Conservation (phyloP, 2,329 filamentous ascomycete genomes). For the Diplodia sapinea region DNA sequence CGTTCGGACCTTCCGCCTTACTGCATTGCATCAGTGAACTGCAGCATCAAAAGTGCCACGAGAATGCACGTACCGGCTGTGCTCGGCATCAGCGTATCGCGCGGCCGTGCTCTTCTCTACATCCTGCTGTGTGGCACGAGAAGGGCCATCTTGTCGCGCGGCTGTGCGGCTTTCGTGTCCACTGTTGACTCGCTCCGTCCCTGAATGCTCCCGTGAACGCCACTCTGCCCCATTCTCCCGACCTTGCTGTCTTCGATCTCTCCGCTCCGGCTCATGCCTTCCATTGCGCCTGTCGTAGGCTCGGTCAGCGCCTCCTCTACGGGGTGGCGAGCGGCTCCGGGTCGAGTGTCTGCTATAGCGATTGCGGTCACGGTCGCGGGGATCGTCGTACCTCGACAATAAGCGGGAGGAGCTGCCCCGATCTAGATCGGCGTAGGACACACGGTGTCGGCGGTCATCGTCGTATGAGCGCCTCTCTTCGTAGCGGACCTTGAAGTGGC, state of each 20-base stretch:
- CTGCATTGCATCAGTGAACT: slow-evolving; percentile 1
- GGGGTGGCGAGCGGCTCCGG: slow-evolving; percentile 32
- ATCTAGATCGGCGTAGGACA: slow-evolving; percentile 62
- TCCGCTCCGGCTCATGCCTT: slow-evolving; percentile 12
- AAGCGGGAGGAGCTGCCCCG: slow-evolving; percentile 26
- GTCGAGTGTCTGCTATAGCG: slow-evolving; percentile 32
- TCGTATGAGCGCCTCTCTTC: slow-evolving; percentile 56
- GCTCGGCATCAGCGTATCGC: background rate
- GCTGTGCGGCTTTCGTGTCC: slow-evolving; percentile 8
- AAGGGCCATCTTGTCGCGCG: background rate
- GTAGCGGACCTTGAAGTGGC: slow-evolving; percentile 67
- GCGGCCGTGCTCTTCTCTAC: slow-evolving; percentile 2
- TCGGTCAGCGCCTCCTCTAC: slow-evolving; percentile 48
- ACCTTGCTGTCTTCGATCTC: slow-evolving; percentile 23
- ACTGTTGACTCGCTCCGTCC: slow-evolving; percentile 8
- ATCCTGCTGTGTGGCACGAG: slow-evolving; percentile 4
- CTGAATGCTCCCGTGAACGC: slow-evolving; percentile 30
- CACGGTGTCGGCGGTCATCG: slow-evolving; percentile 46
- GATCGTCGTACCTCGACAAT: slow-evolving; percentile 23
- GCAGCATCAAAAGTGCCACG: background rate
- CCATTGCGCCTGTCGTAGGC: slow-evolving; percentile 23
- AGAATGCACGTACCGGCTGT: background rate
- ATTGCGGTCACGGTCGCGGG: slow-evolving; percentile 30
- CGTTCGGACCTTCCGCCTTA: slow-evolving; percentile 3
- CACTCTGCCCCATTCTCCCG: slow-evolving; percentile 28